Evolutionary conservation across 352 stramenopile genomes (phyloP).

Genomic region (Phytophthora cactorum): DNA sequence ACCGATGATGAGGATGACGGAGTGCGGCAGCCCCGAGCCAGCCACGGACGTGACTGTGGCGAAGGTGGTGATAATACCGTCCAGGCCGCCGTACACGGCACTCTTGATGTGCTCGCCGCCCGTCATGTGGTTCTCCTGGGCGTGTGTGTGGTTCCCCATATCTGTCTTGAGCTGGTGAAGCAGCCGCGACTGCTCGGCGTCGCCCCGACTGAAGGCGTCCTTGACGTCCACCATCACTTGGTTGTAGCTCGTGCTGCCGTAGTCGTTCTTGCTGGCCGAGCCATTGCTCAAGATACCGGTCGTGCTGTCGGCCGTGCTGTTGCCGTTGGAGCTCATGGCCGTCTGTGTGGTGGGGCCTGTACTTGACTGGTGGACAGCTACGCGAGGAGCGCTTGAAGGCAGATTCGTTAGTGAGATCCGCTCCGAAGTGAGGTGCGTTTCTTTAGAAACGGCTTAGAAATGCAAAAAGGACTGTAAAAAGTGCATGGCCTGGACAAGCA

Average conservation of each 20-base stretch:
- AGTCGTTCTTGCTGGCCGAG: constrained; percentile 43
- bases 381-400: constrained; percentile 14
- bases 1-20: constrained; percentile 95
- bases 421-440: neutral
- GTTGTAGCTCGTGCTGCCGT: constrained; percentile 50
- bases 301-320: constrained; percentile 21
- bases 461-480: constrained; percentile 2
- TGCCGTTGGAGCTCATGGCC: constrained; percentile 33
- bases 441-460: constrained; percentile 27
- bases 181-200: constrained; percentile 59
- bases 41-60: constrained; percentile 95
- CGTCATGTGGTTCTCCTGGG: constrained; percentile 75
- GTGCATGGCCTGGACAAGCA: constrained; percentile 1
- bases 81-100: constrained; percentile 95
- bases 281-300: constrained; percentile 30
- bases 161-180: constrained; percentile 77
- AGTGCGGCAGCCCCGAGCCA: constrained; percentile 86
- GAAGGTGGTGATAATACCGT: constrained; percentile 97
- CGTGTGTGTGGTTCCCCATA: constrained; percentile 61
- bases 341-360: neutral
- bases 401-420: constrained; percentile 24
- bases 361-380: constrained; percentile 2
- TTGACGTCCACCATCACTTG: constrained; percentile 64
- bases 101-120: constrained; percentile 86
- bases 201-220: constrained; percentile 49